Base-by-base conservation (phyloP, 2,329 filamentous ascomycete genomes). In the Ceratocystis variospora region DNA sequence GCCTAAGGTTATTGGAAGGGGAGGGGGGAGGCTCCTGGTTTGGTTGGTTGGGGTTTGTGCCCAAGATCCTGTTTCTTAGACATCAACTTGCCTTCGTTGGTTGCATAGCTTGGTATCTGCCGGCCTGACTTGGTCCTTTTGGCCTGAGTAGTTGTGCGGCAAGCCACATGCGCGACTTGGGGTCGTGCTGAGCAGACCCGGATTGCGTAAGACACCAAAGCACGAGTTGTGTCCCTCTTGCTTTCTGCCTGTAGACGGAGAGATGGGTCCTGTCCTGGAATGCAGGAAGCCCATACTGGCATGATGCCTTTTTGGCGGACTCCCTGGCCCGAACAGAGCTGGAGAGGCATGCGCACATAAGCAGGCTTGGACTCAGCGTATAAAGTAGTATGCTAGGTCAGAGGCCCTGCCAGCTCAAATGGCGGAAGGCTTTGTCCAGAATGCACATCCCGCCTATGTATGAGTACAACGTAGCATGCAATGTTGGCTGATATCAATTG, bases 191-290 rank as follows among this genome's bases (percentile, higher is more conserved):
- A 41, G 37, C 37, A 41, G 37, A 15, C 10, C 37, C 12, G 12
- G 37, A 41, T 41, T 41, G 37, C 37, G 37, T 15, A 41, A 41
- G 37, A 41, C 37, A 5, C 19, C 48, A 4, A 28, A 53, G 48
- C 8, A 28, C 17, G 17, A 53, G 12, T 10, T 4, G 7, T 25
- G 37, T 41, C 10, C 37, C 37, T 41, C 37, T 25, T 1, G 8
- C 48, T 15, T 25, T 25, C 48, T 10, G 48, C 22, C 37, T 41
- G 12, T 41, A 12, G 37, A 41, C 37, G 37, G 12, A 41, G 37
- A n/a, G 44, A 45, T 41, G 37, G 63, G 63, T 50, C 61, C 50
- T 61, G 53, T 65, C 48, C 63, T 65, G 63, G 63, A 65, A 65
- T 65, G 53, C 37, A 57, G 17, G 19, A 46, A 41, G 37, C 4